Percentiles rank a stretch among this genome's conserved stretches.
phyloP scores from a whole-genome alignment of 208 protist species.

The Leishmania tropica region DNA sequence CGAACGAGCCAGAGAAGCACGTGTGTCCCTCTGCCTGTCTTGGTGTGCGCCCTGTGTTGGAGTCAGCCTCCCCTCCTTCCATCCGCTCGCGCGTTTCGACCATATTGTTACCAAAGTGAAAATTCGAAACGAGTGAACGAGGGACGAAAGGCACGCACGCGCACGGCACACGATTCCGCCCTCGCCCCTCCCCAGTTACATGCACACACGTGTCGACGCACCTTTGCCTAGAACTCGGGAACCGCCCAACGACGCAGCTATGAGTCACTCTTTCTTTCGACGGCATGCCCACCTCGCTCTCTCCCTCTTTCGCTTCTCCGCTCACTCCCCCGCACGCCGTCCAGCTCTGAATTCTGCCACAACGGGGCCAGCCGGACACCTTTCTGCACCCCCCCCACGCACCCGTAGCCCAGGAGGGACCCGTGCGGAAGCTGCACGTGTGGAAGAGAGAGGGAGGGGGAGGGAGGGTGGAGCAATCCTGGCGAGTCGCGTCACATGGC shows the following conservation, averaged over 20 bases:
- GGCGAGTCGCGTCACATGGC: background rate
- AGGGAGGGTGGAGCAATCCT: background rate
- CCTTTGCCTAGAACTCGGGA: background rate
- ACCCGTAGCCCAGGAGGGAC: background rate
- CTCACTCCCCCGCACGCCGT: background rate
- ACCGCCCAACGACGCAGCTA: background rate
- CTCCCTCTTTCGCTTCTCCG: background rate
- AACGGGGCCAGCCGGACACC: background rate
- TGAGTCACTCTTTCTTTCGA: background rate
- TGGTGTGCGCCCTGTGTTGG: background rate
- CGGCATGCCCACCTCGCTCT: background rate
- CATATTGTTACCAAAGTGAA: slow-evolving; percentile 51
- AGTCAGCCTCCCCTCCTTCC: background rate
- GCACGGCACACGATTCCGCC: background rate
- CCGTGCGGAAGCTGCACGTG: background rate
- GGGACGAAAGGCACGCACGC: background rate
- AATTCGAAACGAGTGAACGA: slow-evolving; percentile 4
- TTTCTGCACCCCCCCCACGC: too few species aligned
- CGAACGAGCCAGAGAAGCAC: background rate
- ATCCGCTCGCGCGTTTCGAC: background rate
- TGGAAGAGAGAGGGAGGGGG: background rate
- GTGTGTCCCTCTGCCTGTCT: background rate
- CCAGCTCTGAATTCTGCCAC: background rate
- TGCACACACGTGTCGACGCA: too few species aligned
- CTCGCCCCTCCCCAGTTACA: background rate